Base-by-base conservation (phyloP, 2,329 filamentous ascomycete species). In the Nannizziopsis arthrosporioides region DNA sequence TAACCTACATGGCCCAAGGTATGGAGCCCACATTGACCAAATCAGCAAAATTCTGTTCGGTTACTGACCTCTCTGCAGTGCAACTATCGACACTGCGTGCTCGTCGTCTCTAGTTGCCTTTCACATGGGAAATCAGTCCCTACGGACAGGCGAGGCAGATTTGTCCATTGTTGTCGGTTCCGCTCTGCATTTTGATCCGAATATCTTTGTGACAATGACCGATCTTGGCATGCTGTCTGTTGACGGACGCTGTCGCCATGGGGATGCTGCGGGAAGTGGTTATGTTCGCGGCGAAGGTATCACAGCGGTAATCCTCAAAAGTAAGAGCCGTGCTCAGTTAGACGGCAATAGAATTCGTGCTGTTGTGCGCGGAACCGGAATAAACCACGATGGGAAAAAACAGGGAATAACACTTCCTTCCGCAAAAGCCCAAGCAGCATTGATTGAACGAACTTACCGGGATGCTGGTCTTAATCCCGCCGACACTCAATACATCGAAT, bases 281-380 rank as follows among this genome's bases (percentile, higher is more conserved):
- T 90, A 90, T 65, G 90, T 85, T 66, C 80, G 85, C 61, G 84
- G 80, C 47, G 85, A 92, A 56, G 81, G 78, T 17, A 82, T 84
- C 52, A 84, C 80, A 1, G 82, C 82, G 0, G 74, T 92, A 42
- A 73, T 92, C 17, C 68, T 92, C 42, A 92, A 92, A 72, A 75
- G 85, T 34, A 76, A 88, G 2, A 81, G 86, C 47, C 85, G 90
- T 64, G 85, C 85, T 1, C 63, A 84, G 44, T 76, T 77, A 1
- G 71, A 73, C 14, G 69, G 69, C 0, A 73, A 57, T 49, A 58
- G 58, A 2, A 69, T 78, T 27, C 50, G 70, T 1, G 73, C 65
- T 1, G 64, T 71, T 1, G 68, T 74, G 8, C 50, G 50, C 2
- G 47, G 35, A 7, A 51, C 51, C 19, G 38, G 42, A n/a, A 39